Percentiles rank a stretch among this genome's conserved stretches.
Evolutionary conservation across 345 rosid genomes (phyloP).

Genomic region (Citrus maxima): DNA sequence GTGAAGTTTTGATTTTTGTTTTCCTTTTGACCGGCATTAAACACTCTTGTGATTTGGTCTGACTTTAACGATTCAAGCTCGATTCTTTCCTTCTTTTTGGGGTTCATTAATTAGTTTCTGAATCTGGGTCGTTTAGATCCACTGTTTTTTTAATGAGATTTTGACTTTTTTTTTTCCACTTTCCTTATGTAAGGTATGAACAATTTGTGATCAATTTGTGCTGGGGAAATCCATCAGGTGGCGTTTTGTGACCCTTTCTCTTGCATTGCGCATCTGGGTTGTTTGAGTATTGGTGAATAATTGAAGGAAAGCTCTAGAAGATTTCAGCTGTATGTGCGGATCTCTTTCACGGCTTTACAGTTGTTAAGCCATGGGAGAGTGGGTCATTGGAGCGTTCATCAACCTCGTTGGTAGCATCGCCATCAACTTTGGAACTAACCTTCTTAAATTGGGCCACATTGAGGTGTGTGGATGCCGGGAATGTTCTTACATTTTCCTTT

Average conservation of each 20-base stretch:
- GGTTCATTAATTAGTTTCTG: not conserved
- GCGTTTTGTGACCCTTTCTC: not conserved
- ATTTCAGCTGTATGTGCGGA: conserved; percentile 31
- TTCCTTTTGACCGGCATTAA: not conserved
- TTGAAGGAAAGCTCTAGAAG: conserved; percentile 22
- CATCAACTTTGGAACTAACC: conserved; percentile 98
- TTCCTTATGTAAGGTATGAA: not conserved
- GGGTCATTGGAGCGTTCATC: conserved; percentile 97
- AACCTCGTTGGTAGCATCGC: conserved; percentile 95
- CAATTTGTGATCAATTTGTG: not conserved
- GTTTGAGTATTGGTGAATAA: conserved; percentile 21
- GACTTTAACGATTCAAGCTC: not conserved
- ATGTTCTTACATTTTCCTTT: not conserved
- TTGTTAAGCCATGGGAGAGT: conserved; percentile 84
- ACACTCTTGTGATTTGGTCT: not conserved
- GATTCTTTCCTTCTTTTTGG: not conserved
- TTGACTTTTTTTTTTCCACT: not conserved
- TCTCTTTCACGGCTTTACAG: conserved; percentile 28
- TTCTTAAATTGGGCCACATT: conserved; percentile 92
- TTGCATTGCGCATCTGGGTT: not conserved
- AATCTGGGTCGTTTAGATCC: conserved; percentile 9
- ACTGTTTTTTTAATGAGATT: not conserved
- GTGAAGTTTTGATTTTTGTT: not conserved
- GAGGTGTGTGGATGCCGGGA: conserved; percentile 45
- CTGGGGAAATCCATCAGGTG: not conserved